A percentile compares a stretch with the other conserved stretches of the same genome.
These are phyloP conservation scores for Chlamydomonas sp. DNA, from an alignment of 139 green algal species.

Conservation along the genomic window DNA sequence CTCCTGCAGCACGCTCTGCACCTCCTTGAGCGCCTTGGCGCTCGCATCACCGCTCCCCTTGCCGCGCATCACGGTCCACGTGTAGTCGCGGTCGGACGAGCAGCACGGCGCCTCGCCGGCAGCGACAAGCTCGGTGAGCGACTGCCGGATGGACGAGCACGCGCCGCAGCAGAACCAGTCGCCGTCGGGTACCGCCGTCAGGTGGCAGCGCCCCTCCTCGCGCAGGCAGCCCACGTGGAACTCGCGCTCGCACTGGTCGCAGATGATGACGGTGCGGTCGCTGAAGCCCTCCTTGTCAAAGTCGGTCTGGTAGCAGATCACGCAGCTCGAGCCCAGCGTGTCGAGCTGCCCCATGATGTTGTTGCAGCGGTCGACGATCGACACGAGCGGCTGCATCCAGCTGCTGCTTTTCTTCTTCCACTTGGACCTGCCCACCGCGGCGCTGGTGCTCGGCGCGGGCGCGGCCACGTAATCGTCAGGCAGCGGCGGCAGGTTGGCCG, in stretches of 20 bases:
- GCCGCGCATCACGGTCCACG: conserved; percentile 26
- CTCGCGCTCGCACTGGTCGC: conserved; percentile 92
- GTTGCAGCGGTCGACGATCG: too few species aligned
- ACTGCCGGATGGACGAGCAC: conserved; percentile 47
- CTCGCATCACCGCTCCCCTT: conserved; percentile 21
- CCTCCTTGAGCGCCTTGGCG: conserved; percentile 16
- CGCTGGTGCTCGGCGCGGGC: conserved; percentile 5
- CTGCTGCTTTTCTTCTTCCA: too few species aligned
- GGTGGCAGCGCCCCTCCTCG: conserved; percentile 31
- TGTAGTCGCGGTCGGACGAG: conserved; percentile 25
- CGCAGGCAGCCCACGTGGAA: conserved; percentile 81
- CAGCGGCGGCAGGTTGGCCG: conserved; percentile 23
- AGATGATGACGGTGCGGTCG: conserved; percentile 85
- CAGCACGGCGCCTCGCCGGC: conserved; percentile 29
- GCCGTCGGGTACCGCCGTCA: conserved; percentile 49
- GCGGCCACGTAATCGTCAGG: conserved; percentile 10
- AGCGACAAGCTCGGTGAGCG: conserved; percentile 36
- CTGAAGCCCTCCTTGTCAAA: conserved; percentile 65
- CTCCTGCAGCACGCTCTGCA: conserved; percentile 38
- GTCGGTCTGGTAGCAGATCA: conserved; percentile 61
- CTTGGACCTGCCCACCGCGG: too few species aligned
- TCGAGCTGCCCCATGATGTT: conserved; percentile 10
- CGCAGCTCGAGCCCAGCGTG: conserved; percentile 57
- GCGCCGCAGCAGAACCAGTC: conserved; percentile 81
- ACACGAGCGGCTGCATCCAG: too few species aligned